Evolutionary conservation across 805 yeast genomes (phyloP).

Genomic region (Pichia californica): DNA sequence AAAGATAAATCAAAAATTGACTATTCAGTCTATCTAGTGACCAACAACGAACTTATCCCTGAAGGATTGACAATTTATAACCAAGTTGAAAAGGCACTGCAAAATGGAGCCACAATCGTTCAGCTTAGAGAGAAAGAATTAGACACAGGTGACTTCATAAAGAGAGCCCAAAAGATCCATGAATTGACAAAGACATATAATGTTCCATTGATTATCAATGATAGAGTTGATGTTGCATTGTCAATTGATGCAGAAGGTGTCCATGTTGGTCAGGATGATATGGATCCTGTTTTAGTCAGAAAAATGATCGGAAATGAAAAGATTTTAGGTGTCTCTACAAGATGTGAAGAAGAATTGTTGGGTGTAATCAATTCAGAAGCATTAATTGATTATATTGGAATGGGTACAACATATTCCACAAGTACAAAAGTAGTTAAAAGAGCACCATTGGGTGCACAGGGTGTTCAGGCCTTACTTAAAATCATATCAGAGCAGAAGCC

Average conservation of each 20-base stretch:
- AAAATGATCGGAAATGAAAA: constrained; percentile 63
- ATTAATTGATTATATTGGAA: constrained; percentile 75
- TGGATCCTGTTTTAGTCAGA: constrained; percentile 56
- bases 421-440: constrained; percentile 55
- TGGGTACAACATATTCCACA: constrained; percentile 75
- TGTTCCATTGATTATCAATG: constrained; percentile 80
- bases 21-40: constrained; percentile 68
- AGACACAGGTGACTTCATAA: constrained; percentile 62
- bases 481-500: constrained; percentile 34
- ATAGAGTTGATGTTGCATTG: constrained; percentile 80
- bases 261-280: constrained; percentile 90
- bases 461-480: constrained; percentile 48
- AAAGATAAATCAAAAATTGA: constrained; percentile 28
- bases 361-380: constrained; percentile 16
- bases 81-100: constrained; percentile 59
- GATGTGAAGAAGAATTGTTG: constrained; percentile 47
- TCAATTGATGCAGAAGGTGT: constrained; percentile 79
- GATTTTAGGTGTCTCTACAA: constrained; percentile 74
- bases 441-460: constrained; percentile 62
- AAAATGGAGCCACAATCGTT: constrained; percentile 71
- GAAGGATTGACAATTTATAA: constrained; percentile 43
- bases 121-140: constrained; percentile 77
- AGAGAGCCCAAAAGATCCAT: constrained; percentile 55
- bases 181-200: constrained; percentile 49
- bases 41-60: constrained; percentile 74